Evolutionary conservation across 805 yeast genomes (phyloP), one percentile per base, ranked within the genome.

Genomic region (Barnettozyma californica): DNA sequence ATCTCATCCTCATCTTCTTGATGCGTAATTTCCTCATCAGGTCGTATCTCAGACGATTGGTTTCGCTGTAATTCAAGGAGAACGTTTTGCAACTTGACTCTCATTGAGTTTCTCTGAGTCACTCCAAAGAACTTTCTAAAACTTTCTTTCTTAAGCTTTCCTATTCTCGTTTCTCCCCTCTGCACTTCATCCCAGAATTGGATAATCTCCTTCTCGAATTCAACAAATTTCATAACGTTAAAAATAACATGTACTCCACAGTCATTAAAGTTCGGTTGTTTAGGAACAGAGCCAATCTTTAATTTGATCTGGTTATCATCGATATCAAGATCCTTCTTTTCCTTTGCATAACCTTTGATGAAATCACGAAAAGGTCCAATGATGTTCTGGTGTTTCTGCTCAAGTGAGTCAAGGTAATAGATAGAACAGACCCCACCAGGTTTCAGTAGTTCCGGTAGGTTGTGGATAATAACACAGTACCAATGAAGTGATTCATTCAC

Each of bases 201-300:
- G 41, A 77, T 67, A 45, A 87, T 82, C 21, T 62, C 69, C 0
- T 56, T 56, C 0, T 81, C 78, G 36, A 77, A 65, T 21, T 68
- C 67, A 41, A 84, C 69, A 65, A 87, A 82, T 53, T 75, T 78
- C 48, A 72, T 69, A 11, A 83, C 74, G 57, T 86, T 90, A 56
- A 83, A 83, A 14, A 94, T 83, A 2, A 92, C 87, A 67, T 87
- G 97, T 19, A 94, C 80, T 1, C 99, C 99, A 69, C 99, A 94
- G 63, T 94, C 99, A 61, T 90, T 87, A 67, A 83, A 81, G 63
- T 94, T 94, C 27, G 82, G 81, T 61, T 94, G 99, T 50, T 75
- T 80, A 1, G 97, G 96, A 0, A 89, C 94, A 5, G 69, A 60
- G 5, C 82, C 80, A 8, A 70, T 64, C 44, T 70, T 63, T 42